These are phyloP conservation scores for Pleurotus sapidus DNA, from an alignment of 768 basidiomycete genomes.

Conservation along the genomic window DNA sequence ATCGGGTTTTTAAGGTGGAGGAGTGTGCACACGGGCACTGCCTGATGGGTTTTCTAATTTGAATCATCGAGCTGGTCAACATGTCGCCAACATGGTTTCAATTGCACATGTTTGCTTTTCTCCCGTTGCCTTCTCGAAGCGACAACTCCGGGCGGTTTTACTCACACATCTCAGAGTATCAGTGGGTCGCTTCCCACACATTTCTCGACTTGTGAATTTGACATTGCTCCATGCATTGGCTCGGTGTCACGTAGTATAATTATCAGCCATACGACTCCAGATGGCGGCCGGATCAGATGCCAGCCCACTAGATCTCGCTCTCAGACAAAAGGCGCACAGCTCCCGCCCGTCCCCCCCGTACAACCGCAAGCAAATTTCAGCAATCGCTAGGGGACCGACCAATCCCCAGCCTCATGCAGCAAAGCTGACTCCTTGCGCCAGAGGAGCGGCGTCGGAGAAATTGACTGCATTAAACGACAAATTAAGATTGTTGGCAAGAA, in stretches of 20 bases:
- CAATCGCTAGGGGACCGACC: neutral
- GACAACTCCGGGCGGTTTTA: conserved; percentile 7
- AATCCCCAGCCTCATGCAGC: conserved; percentile 32
- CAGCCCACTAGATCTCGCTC: neutral
- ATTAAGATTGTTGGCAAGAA: neutral
- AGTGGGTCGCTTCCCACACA: conserved; percentile 8
- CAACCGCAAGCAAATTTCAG: neutral
- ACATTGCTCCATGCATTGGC: conserved; percentile 4
- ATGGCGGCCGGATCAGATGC: conserved; percentile 6
- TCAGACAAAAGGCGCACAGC: neutral
- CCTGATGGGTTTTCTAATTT: conserved; percentile 7
- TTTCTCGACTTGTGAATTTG: conserved; percentile 5
- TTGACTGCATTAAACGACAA: conserved; percentile 50
- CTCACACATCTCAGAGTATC: conserved; percentile 6
- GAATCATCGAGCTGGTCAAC: conserved; percentile 1
- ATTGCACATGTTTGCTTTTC: conserved; percentile 8
- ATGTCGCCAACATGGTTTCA: conserved; percentile 8
- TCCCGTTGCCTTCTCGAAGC: conserved; percentile 6
- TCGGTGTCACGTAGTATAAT: conserved; percentile 6
- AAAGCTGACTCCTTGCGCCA: conserved; percentile 94
- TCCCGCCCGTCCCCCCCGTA: neutral
- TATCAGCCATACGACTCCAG: conserved; percentile 4
- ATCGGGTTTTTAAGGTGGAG: conserved; percentile 10
- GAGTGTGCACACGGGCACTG: conserved; percentile 5
- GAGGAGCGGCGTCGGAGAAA: conserved; percentile 83